Evolutionary conservation across 2,329 filamentous ascomycete species (phyloP).

Genomic region (Epicoccum sorghinum): DNA sequence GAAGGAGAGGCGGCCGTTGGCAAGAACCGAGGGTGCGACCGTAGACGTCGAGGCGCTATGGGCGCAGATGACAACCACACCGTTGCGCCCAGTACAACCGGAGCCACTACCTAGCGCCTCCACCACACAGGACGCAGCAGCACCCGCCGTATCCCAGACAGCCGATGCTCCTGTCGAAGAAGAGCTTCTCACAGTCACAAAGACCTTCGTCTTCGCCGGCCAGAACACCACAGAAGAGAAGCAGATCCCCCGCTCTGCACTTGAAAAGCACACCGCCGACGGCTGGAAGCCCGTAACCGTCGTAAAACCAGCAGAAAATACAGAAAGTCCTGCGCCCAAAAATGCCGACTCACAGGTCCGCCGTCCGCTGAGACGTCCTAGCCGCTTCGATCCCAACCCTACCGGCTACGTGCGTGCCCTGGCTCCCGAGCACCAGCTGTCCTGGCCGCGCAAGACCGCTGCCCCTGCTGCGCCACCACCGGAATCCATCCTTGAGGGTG

Average conservation of each 20-base stretch:
- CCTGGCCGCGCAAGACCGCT: constrained; percentile 41
- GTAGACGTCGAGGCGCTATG: constrained; percentile 75
- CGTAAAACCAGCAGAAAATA: constrained; percentile 3
- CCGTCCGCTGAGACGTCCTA: constrained; percentile 51
- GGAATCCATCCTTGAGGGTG: constrained; percentile 19
- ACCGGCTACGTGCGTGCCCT: constrained; percentile 54
- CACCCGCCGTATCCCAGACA: constrained; percentile 11
- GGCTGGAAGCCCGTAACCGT: constrained; percentile 38
- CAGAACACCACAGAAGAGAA: constrained; percentile 75
- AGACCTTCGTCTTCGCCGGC: constrained; percentile 77
- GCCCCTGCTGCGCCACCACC: constrained; percentile 18
- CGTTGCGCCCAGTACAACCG: constrained; percentile 37
- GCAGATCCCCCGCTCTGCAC: constrained; percentile 58
- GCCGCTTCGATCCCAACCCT: constrained; percentile 59
- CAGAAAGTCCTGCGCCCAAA: not conserved
- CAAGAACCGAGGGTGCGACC: constrained; percentile 65
- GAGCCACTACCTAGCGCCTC: constrained; percentile 10
- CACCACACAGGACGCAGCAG: constrained; percentile 9
- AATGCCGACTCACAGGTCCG: constrained; percentile 5
- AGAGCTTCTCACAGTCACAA: constrained; percentile 66
- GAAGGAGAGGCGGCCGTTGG: constrained; percentile 61
- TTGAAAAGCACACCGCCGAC: constrained; percentile 36
- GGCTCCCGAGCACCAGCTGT: constrained; percentile 52
- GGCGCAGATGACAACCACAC: constrained; percentile 66
- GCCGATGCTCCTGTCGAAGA: constrained; percentile 33